Base-by-base conservation (phyloP, 257 asterid species). In the Perilla frutescens region DNA sequence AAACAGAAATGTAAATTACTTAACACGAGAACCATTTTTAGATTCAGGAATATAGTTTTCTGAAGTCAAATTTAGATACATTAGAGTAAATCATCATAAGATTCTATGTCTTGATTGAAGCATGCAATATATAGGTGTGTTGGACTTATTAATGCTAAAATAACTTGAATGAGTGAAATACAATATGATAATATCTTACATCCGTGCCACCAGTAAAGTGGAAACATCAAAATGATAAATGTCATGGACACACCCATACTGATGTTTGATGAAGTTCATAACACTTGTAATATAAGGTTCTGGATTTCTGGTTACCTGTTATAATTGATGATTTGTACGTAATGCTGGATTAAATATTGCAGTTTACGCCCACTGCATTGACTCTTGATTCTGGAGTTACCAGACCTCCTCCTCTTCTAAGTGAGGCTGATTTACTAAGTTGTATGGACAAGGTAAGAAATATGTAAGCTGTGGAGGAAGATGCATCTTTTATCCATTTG, bases 301-400 rank as follows among this genome's bases (percentile, higher is more conserved):
- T 20, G 26, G 26, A 1, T 20, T 67, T 32, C 14, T 13, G 48
- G 31, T 59, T 58, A 71, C 56, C 70, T 71, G 60, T 74, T 71
- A 51, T 13, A 45, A 20, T 58, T 41, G 10, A 50, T 73, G 74
- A 39, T 54, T 67, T 51, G 40, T 43, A 32, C 51, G 12, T 62
- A 68, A 68, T 60, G 68, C 56, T 50, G 80, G 70, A 14, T 78
- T 41, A 39, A 75, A 40, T 71, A 9, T 76, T 79, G 87, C 96
- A 91, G 99, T 91, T 91, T 87, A 81, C 78, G 11, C 99, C 98
- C 45, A 80, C 93, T 39, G 74, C 96, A 32, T 74, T 91, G 88
- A 91, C 96, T 56, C 98, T 94, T 70, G 99, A 91, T 77, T 87
- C 98, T 73, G 99, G 97, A 80, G 93, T 90, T 73, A 94, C 98